Base-by-base conservation (phyloP, 805 yeast genomes). In the Myxozyma neotropica region DNA sequence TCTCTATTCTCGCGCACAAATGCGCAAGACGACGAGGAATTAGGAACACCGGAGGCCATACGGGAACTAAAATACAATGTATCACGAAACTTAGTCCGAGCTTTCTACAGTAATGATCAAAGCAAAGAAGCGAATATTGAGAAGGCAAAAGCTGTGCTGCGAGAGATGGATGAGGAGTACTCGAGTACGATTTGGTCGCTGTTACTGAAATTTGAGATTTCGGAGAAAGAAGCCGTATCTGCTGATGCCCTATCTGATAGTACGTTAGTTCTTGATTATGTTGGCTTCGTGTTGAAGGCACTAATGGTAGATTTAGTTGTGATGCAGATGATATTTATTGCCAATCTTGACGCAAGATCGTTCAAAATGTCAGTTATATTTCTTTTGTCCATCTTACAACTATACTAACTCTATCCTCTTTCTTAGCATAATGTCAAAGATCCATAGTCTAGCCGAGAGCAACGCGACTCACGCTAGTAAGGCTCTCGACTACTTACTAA, bases 291-390 rank as follows among this genome's bases (percentile, higher is more conserved):
- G 10, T 3, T 6, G 1, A 21, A 19, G 31, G 23, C 17, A 17
- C 38, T 53, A 38, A 45, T 29, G 8, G 27, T 21, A 10, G 23
- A 13, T 19, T 12, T 24, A 58, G 58, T 50, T n/a, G 39, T 58
- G 24, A 58, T 58, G 63, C 63, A 58, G 31, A 58, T 58, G 63
- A 47, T 54, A 4, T 50, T 48, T 26, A 23, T 44, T 17, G 63
- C 58, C 8, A 38, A 44, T 36, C n/a, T 54, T 24, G 45, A 56
- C n/a, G 48, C 47, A 2, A 43, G 45, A 8, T 42, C 58, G n/a
- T 48, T 58, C 31, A 17, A 27, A 26, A 43, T 49, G 60, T 57
- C n/a, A 13, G 56, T 35, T 13, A 6, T 6, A 1, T n/a, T 8
- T 17, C 15, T n/a, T 17, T 17, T 13, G 27, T 44, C 15, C 10